phyloP scores from a whole-genome alignment of 202 grass and related monocot species.

The Cymbopogon flexuosus region DNA sequence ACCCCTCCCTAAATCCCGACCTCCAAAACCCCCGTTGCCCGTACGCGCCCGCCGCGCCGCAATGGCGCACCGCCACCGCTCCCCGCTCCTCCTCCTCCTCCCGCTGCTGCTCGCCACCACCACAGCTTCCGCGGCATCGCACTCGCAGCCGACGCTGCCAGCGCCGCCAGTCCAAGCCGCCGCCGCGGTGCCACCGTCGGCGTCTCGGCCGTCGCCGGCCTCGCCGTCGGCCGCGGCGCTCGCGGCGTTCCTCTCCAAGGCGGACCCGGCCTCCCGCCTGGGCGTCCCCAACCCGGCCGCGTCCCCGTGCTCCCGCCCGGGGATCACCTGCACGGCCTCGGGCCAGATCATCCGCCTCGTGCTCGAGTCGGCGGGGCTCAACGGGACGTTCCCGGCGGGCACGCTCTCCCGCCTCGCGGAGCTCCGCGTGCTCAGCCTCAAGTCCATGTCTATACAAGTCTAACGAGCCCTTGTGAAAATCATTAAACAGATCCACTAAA shows the following conservation, averaged over 20 bases:
- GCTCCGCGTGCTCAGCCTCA: slow-evolving; percentile 88
- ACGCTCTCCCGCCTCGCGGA: slow-evolving; percentile 51
- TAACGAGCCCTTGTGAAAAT: too few species aligned
- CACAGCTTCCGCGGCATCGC: not conserved
- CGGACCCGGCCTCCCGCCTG: slow-evolving; percentile 54
- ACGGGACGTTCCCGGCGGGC: slow-evolving; percentile 50
- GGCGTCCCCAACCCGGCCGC: not conserved
- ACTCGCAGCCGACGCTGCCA: slow-evolving; percentile 25
- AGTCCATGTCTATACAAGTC: too few species aligned
- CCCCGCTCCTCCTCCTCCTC: not conserved
- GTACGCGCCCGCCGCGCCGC: not conserved
- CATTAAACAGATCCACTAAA: too few species aligned
- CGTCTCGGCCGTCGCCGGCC: not conserved
- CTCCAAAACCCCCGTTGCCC: not conserved
- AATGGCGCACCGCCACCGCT: slow-evolving; percentile 27
- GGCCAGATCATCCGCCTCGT: slow-evolving; percentile 60
- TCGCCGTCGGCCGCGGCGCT: slow-evolving; percentile 6
- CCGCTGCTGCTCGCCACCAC: not conserved
- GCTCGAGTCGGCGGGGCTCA: slow-evolving; percentile 51
- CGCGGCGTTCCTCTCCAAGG: slow-evolving; percentile 68
- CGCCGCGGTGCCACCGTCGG: not conserved
- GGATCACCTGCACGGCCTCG: slow-evolving; percentile 40
- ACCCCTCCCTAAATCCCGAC: not conserved
- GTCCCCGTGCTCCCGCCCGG: slow-evolving; percentile 40
- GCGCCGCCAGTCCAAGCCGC: not conserved